Evolutionary conservation across 441 rosid species (phyloP).

Genomic region (Mallotus japonicus): DNA sequence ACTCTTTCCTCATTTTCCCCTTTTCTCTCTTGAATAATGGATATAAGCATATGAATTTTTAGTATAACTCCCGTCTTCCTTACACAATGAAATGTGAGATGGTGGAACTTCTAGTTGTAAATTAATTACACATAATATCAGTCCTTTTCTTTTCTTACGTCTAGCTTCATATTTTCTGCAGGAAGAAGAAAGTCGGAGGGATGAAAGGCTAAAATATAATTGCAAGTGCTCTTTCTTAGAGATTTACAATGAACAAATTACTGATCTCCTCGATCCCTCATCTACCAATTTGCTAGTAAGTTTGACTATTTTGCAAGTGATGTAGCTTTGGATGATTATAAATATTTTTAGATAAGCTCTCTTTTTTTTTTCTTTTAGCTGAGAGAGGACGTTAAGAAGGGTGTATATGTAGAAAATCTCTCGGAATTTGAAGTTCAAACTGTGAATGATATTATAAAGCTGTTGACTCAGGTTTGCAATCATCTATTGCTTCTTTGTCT

Average conservation of each 20-base stretch:
- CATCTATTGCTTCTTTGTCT: slow-evolving; percentile 8
- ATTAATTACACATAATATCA: not conserved
- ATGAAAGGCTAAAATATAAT: slow-evolving; percentile 78
- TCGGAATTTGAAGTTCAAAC: slow-evolving; percentile 86
- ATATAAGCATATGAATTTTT: slow-evolving; percentile 8
- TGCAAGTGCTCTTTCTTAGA: slow-evolving; percentile 99
- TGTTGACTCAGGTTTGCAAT: slow-evolving; percentile 68
- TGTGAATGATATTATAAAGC: slow-evolving; percentile 78
- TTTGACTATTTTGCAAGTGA: slow-evolving; percentile 19
- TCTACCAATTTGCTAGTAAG: slow-evolving; percentile 76
- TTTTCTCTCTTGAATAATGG: not conserved
- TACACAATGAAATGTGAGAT: not conserved
- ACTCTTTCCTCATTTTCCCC: slow-evolving; percentile 20
- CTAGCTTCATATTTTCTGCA: slow-evolving; percentile 32
- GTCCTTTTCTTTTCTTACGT: not conserved
- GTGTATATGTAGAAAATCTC: slow-evolving; percentile 96
- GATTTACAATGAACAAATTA: slow-evolving; percentile 91
- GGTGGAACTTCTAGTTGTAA: not conserved
- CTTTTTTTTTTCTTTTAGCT: slow-evolving; percentile 47
- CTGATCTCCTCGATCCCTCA: slow-evolving; percentile 96
- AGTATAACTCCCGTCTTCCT: not conserved
- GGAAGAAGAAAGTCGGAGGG: slow-evolving; percentile 98
- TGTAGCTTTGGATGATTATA: slow-evolving; percentile 2
- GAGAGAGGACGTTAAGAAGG: slow-evolving; percentile 84
- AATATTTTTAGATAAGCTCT: slow-evolving; percentile 12